Evolutionary conservation across 148 eudicot genomes (phyloP).

Genomic region (Cornus suecica): DNA sequence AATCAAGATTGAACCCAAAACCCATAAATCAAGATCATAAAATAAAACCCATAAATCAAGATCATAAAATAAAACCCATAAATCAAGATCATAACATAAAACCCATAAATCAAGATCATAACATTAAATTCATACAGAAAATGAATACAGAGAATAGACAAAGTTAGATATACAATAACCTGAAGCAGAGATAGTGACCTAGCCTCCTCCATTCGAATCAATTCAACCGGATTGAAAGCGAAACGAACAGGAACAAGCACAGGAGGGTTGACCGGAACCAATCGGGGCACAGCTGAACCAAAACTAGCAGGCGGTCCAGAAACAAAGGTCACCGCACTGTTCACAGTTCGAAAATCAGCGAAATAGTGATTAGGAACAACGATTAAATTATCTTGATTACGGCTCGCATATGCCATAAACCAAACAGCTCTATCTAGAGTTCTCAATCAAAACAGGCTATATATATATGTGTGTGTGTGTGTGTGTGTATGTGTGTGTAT

Average conservation of each 20-base stretch:
- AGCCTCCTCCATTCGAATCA: conserved; percentile 28
- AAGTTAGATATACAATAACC: conserved; percentile 12
- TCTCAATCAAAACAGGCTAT: neutral
- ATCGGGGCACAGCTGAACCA: conserved; percentile 2
- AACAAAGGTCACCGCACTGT: conserved; percentile 12
- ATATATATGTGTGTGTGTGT: too few relatives aligned
- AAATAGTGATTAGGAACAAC: conserved; percentile 8
- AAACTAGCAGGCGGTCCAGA: neutral
- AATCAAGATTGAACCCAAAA: too few relatives aligned
- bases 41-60: too few relatives aligned
- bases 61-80: too few relatives aligned
- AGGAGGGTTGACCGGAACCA: conserved; percentile 14
- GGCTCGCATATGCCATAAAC: conserved; percentile 24
- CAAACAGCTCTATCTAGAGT: too few relatives aligned
- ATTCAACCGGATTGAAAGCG: conserved; percentile 6
- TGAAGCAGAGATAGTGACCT: conserved; percentile 29
- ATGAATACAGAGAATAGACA: neutral
- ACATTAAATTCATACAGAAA: neutral
- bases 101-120: neutral
- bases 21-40: neutral
- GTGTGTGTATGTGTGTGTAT: too few relatives aligned
- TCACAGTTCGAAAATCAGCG: conserved; percentile 12
- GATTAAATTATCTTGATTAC: conserved; percentile 2
- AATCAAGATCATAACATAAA: neutral
- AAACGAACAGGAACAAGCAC: neutral